These are phyloP conservation scores for Fusarium torulosum DNA, from an alignment of 2,329 filamentous ascomycete species.

Conservation along the genomic window DNA sequence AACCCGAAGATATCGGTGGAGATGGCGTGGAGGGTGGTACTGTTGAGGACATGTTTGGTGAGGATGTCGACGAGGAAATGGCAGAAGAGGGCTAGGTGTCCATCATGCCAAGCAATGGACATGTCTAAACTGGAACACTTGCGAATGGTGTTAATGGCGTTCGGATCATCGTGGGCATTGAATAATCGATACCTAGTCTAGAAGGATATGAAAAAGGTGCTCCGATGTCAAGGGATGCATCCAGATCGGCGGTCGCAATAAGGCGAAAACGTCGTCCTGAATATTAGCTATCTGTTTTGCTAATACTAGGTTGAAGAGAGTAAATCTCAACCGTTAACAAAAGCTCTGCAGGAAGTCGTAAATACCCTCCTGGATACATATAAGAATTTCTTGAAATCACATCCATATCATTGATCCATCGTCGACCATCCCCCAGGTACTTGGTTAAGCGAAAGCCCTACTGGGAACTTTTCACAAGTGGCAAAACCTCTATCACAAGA, in stretches of 20 bases:
- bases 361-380: not conserved
- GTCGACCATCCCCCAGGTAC: not conserved
- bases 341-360: not conserved
- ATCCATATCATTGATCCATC: not conserved
- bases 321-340: not conserved
- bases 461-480: not conserved
- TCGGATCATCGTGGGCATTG: slow-evolving; percentile 12
- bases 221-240: not conserved
- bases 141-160: slow-evolving; percentile 40
- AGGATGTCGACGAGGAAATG: slow-evolving; percentile 69
- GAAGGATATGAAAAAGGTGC: not conserved
- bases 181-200: slow-evolving; percentile 18
- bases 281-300: not conserved
- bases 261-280: not conserved
- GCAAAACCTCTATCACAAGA: not conserved
- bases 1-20: slow-evolving; percentile 58
- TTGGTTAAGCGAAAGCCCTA: not conserved
- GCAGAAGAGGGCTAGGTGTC: slow-evolving; percentile 55
- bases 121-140: slow-evolving; percentile 12
- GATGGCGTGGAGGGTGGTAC: slow-evolving; percentile 64
- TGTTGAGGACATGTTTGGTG: slow-evolving; percentile 67
- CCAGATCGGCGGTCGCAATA: not conserved
- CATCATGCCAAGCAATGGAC: slow-evolving; percentile 13
- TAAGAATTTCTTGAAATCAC: not conserved
- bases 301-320: not conserved